These are phyloP conservation scores for Corchorus olitorius DNA, from an alignment of 345 rosid species.

Conservation along the genomic window DNA sequence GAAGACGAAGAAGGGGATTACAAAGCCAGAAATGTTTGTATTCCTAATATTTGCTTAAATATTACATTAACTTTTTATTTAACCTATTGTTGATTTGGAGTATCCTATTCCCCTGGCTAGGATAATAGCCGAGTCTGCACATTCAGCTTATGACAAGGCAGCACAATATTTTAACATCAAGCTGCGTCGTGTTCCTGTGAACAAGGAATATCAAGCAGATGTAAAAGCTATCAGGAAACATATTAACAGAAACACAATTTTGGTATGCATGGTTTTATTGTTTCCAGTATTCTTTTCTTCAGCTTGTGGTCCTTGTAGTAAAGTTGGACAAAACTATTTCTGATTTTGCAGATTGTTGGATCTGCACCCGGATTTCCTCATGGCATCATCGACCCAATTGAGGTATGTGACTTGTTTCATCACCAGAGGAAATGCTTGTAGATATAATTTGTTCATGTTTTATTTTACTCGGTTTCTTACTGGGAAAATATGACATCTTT, in stretches of 20 bases:
- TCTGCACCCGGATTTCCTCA: conserved; percentile 99
- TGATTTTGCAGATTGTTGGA: conserved; percentile 81
- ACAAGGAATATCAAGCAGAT: conserved; percentile 81
- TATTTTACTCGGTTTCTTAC: conserved; percentile 4
- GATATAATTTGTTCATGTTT: conserved; percentile 13
- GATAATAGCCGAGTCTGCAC: conserved; percentile 95
- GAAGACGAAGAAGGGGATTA: conserved; percentile 84
- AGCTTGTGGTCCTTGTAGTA: neutral
- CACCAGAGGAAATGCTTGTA: conserved; percentile 9
- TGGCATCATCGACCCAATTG: conserved; percentile 95
- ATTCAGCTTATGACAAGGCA: conserved; percentile 97
- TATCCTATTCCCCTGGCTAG: conserved; percentile 41
- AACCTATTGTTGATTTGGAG: conserved; percentile 16
- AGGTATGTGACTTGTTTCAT: conserved; percentile 48
- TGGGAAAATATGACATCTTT: conserved; percentile 15
- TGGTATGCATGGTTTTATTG: conserved; percentile 52
- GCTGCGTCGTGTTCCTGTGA: conserved; percentile 88
- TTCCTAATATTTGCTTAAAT: conserved; percentile 11
- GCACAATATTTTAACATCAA: conserved; percentile 94
- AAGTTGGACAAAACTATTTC: conserved; percentile 20
- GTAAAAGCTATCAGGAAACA: conserved; percentile 62
- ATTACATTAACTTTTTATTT: conserved; percentile 18
- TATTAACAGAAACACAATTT: conserved; percentile 78
- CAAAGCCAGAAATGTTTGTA: conserved; percentile 79
- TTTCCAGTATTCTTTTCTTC: neutral